These are phyloP conservation scores for Sanghuangporus baumii DNA, from an alignment of 1,284 basidiomycete species.

Conservation along the genomic window DNA sequence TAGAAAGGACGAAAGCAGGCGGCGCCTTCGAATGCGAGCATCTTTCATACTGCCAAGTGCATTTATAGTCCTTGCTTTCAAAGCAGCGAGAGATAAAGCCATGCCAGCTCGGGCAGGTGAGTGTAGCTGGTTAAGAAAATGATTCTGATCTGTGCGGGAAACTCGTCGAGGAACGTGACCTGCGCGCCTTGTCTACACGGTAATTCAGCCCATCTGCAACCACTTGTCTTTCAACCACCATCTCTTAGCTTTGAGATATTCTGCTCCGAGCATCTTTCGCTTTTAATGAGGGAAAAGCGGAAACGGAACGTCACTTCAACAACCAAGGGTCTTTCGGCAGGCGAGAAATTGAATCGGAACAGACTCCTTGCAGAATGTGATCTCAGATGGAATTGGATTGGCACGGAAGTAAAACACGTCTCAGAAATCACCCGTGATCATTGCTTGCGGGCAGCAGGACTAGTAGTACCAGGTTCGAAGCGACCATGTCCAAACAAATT, in stretches of 20 bases:
- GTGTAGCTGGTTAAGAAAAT: background rate
- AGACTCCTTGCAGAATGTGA: constrained; percentile 40
- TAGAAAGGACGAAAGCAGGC: constrained; percentile 7
- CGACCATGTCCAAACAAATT: constrained; percentile 54
- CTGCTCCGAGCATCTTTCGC: background rate
- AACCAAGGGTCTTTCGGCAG: constrained; percentile 47
- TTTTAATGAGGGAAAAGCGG: constrained; percentile 55
- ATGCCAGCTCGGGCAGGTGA: background rate
- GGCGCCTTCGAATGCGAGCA: constrained; percentile 10
- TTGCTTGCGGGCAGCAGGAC: constrained; percentile 58
- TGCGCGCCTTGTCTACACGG: background rate
- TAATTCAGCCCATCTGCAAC: background rate
- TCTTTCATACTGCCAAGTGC: constrained; percentile 1
- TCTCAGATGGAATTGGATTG: constrained; percentile 74
- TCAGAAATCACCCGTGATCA: constrained; percentile 62
- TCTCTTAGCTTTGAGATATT: background rate
- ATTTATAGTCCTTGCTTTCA: background rate
- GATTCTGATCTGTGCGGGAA: background rate
- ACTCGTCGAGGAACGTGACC: constrained; percentile 1
- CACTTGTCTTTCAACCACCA: background rate
- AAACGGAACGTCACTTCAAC: constrained; percentile 45
- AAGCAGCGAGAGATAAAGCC: background rate
- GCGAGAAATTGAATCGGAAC: constrained; percentile 55
- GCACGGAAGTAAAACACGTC: constrained; percentile 48
- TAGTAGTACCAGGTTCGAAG: constrained; percentile 44